Evolutionary conservation across 257 asterid species (phyloP).

Genomic region (Apocynum venetum): DNA sequence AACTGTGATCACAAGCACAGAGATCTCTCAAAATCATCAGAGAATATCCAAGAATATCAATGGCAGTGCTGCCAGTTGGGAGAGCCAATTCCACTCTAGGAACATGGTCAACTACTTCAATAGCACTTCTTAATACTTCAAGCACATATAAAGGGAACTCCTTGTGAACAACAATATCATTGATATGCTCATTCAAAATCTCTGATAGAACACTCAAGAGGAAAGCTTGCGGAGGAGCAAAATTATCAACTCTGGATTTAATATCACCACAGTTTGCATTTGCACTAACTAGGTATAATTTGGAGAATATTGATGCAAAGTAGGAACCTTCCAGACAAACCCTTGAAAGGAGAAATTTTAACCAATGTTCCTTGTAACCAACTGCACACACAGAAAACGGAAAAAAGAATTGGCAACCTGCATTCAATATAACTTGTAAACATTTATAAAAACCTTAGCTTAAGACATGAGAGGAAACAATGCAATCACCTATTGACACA

Average conservation of each 20-base stretch:
- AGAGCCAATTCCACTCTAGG: constrained; percentile 40
- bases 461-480: not conserved
- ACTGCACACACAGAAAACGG: constrained; percentile 39
- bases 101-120: constrained; percentile 38
- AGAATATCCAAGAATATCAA: constrained; percentile 67
- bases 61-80: constrained; percentile 55
- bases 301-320: constrained; percentile 42
- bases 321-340: constrained; percentile 47
- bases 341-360: constrained; percentile 57
- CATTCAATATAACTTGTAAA: not conserved
- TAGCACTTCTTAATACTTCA: constrained; percentile 39
- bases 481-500: constrained; percentile 44
- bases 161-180: constrained; percentile 32
- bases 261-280: constrained; percentile 16
- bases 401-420: not conserved
- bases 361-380: constrained; percentile 63
- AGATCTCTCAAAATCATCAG: constrained; percentile 66
- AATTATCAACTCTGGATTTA: constrained; percentile 19
- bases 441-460: not conserved
- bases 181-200: constrained; percentile 41
- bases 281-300: constrained; percentile 27
- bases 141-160: constrained; percentile 43
- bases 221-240: constrained; percentile 49
- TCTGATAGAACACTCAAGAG: constrained; percentile 54
- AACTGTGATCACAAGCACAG: constrained; percentile 39